Conservation (phyloP, 1,139 yeast species). For the Wickerhamiella infanticola region DNA sequence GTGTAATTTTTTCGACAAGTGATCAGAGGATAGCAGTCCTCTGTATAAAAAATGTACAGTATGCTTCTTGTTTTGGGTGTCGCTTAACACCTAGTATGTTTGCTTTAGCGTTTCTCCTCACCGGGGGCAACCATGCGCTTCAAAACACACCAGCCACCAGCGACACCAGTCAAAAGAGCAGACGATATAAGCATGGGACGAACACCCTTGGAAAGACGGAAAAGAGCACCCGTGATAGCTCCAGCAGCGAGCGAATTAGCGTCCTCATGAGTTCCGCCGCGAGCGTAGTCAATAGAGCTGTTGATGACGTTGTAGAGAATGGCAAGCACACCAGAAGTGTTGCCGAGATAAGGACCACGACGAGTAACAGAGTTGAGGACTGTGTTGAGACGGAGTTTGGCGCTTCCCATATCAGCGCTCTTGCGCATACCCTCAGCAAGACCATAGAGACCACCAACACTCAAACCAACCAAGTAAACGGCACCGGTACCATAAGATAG, state of each 20-base stretch:
- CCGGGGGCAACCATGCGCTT: slow-evolving; percentile 28
- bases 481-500: slow-evolving; percentile 97
- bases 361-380: slow-evolving; percentile 82
- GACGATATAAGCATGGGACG: slow-evolving; percentile 83
- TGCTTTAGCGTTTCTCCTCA: slow-evolving; percentile 7
- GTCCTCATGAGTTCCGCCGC: slow-evolving; percentile 80
- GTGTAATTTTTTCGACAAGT: too few species aligned
- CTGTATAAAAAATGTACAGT: too few species aligned
- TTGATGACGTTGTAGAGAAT: slow-evolving; percentile 74
- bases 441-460: slow-evolving; percentile 81
- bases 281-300: slow-evolving; percentile 53
- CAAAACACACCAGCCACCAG: slow-evolving; percentile 84
- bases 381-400: slow-evolving; percentile 72
- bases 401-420: slow-evolving; percentile 58
- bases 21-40: too few species aligned
- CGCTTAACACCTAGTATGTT: too few species aligned
- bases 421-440: slow-evolving; percentile 67
- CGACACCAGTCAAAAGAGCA: slow-evolving; percentile 73
- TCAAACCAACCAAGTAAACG: slow-evolving; percentile 67
- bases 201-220: slow-evolving; percentile 71
- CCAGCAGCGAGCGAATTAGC: slow-evolving; percentile 77
- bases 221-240: slow-evolving; percentile 81
- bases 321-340: slow-evolving; percentile 88
- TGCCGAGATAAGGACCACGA: slow-evolving; percentile 91
- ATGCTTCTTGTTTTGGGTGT: too few species aligned